Percentiles rank a stretch among this genome's conserved stretches.
Evolutionary conservation across 257 asterid genomes (phyloP).

Genomic region (Lycium ferocissimum): DNA sequence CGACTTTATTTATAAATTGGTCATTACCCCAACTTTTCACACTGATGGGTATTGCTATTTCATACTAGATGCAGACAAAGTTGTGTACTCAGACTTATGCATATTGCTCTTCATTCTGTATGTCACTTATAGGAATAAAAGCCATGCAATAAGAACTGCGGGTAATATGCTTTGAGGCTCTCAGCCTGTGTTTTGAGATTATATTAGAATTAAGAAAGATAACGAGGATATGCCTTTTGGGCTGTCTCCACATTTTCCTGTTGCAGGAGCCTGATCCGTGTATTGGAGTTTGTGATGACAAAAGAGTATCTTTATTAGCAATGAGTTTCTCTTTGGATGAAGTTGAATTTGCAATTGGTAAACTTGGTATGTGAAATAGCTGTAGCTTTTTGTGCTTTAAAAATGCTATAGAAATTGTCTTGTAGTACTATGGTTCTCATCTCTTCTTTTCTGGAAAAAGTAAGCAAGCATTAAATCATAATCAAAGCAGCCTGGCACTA

Average conservation of each 20-base stretch:
- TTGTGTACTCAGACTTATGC: not conserved
- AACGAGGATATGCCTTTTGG: not conserved
- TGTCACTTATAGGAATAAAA: not conserved
- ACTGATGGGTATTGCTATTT: not conserved
- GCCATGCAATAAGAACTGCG: not conserved
- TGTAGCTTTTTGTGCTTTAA: constrained; percentile 39
- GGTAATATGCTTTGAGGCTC: constrained; percentile 7
- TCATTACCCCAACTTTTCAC: constrained; percentile 20
- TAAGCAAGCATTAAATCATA: not conserved
- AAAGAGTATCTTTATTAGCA: constrained; percentile 61
- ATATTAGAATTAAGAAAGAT: constrained; percentile 17
- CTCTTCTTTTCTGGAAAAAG: not conserved
- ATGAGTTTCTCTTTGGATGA: constrained; percentile 86
- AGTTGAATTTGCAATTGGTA: constrained; percentile 73
- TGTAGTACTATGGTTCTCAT: constrained; percentile 8
- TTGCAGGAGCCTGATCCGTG: constrained; percentile 72
- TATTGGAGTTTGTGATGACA: constrained; percentile 52
- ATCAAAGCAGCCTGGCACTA: not conserved
- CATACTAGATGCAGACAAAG: not conserved
- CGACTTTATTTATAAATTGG: not conserved
- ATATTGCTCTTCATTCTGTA: not conserved
- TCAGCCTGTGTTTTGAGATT: not conserved
- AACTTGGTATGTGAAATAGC: constrained; percentile 71
- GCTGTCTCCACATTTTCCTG: constrained; percentile 31
- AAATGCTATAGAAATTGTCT: constrained; percentile 16